Percentiles rank a stretch among this genome's conserved stretches.
phyloP scores from a whole-genome alignment of 441 rosid species.

The Viola pubescens region DNA sequence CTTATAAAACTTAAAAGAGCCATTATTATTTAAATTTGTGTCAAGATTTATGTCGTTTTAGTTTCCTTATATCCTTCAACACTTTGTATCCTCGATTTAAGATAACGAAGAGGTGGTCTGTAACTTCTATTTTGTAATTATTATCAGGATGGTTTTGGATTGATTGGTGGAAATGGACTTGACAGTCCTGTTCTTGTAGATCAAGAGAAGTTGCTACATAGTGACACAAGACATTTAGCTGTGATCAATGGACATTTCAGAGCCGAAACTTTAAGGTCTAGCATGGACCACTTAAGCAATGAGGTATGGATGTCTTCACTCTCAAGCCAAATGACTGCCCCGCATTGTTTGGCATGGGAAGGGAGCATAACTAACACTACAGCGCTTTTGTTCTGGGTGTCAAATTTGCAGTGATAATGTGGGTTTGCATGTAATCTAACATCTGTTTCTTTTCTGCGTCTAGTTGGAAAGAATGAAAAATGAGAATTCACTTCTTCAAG shows the following conservation, averaged over 20 bases:
- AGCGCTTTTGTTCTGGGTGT: neutral
- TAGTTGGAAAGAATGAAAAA: conserved; percentile 95
- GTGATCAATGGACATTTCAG: conserved; percentile 50
- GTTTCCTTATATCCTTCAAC: neutral
- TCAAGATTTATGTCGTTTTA: neutral
- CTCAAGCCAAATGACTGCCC: neutral
- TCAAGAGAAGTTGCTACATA: conserved; percentile 30
- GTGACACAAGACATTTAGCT: conserved; percentile 45
- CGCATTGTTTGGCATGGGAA: conserved; percentile 11
- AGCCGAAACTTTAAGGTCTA: conserved; percentile 62
- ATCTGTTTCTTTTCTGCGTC: conserved; percentile 11
- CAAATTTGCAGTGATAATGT: conserved; percentile 8
- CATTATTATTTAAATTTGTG: neutral
- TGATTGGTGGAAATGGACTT: conserved; percentile 35
- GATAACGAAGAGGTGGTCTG: conserved; percentile 2
- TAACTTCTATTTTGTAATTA: conserved; percentile 19
- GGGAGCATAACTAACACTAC: neutral
- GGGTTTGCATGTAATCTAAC: conserved; percentile 13
- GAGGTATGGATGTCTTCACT: conserved; percentile 46
- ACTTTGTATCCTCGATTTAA: neutral
- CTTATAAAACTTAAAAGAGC: neutral
- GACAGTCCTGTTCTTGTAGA: conserved; percentile 26
- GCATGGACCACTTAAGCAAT: conserved; percentile 80
- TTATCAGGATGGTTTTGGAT: conserved; percentile 42
- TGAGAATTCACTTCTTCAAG: conserved; percentile 61